Conservation (phyloP, 2,329 filamentous ascomycete genomes). For the Beauveria caledonica region DNA sequence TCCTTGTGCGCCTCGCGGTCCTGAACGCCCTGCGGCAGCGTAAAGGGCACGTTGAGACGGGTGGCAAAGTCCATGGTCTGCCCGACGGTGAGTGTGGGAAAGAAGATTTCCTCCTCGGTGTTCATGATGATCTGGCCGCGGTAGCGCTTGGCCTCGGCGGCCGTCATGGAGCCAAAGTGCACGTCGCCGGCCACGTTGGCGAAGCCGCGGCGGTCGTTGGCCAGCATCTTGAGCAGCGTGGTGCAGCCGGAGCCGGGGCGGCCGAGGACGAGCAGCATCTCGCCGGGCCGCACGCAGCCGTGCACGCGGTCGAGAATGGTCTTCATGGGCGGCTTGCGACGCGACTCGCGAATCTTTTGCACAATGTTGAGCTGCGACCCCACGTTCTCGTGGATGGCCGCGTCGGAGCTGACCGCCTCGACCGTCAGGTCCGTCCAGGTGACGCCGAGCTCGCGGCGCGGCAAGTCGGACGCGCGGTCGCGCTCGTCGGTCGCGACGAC, state of each 20-base stretch:
- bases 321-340: constrained; percentile 48
- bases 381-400: constrained; percentile 58
- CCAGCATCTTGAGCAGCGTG: constrained; percentile 60
- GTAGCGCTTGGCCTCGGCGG: constrained; percentile 40
- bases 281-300: constrained; percentile 63
- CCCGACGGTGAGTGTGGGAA: constrained; percentile 61
- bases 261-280: constrained; percentile 64
- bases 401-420: constrained; percentile 50
- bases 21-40: constrained; percentile 34
- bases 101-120: constrained; percentile 58
- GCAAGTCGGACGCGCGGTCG: constrained; percentile 37
- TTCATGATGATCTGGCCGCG: constrained; percentile 58
- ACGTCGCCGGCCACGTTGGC: constrained; percentile 50
- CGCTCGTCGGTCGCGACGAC: constrained; percentile 35
- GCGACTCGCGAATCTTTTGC: constrained; percentile 43
- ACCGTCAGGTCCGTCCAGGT: constrained; percentile 59
- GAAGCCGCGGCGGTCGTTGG: constrained; percentile 56
- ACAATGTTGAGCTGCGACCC: constrained; percentile 50
- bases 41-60: constrained; percentile 45
- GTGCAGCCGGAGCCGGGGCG: constrained; percentile 64
- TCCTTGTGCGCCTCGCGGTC: constrained; percentile 37
- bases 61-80: constrained; percentile 66
- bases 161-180: constrained; percentile 43
- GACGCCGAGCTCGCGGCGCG: constrained; percentile 47
- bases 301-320: constrained; percentile 58